Base-by-base conservation (phyloP, 805 yeast genomes). In the Spencermartinsiella europaea region DNA sequence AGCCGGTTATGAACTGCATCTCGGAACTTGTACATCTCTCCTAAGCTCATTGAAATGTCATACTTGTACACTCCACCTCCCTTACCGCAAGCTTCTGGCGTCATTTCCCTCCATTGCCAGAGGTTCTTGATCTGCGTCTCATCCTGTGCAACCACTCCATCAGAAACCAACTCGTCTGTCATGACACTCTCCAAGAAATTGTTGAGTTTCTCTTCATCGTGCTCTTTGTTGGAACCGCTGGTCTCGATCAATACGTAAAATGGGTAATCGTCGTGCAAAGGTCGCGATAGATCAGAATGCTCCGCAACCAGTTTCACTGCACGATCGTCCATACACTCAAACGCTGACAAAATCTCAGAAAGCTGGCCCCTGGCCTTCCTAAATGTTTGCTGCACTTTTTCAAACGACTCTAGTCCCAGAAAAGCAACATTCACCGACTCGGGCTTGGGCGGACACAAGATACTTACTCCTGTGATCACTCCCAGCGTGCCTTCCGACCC, bases 41-140 rank as follows among this genome's bases (percentile, higher is more conserved):
- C 72, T 54, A 93, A 74, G 31, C 98, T 98, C 49, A 93, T 70
- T 2, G 97, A 89, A 34, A 93, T 96, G 59, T 93, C 99, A 62
- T 93, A 93, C 70, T 93, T 93, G 73, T 91, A 93, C 44, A 91
- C 97, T 57, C 98, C 99, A 44, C 99, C 98, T 33, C 74, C 80
- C 50, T 77, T 74, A 42, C 85, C 83, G 4, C 86, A 75, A 4
- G 96, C 90, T 69, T 93, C 99, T 35, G 96, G 88, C 52, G 91
- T 80, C 52, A 83, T 76, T 68, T 93, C 99, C 70, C 99, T 81
- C 98, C 98, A 93, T 28, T 81, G 71, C 99, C 99, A 93, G 57
- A 93, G 74, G 46, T 80, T 80, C 50, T 73, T 74, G 49, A 86
- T 68, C 67, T 93, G 98, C 1, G 93, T 74, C 68, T 87, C 96